Base-by-base conservation (phyloP, 306 rosid species). In the Mucuna pruriens region DNA sequence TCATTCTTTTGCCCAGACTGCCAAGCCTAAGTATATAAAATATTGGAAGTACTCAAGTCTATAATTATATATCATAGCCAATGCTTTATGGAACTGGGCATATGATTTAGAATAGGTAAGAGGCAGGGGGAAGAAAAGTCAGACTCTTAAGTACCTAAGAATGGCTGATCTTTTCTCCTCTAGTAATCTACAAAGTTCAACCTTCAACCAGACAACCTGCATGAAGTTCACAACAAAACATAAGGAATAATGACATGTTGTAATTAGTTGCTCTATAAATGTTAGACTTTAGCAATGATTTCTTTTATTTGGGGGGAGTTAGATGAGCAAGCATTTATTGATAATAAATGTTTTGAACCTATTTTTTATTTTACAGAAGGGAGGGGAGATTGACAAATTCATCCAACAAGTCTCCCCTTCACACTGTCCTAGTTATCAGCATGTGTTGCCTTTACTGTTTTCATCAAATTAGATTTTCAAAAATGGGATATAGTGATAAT, bases 161-260 rank as follows among this genome's bases (percentile, higher is more conserved):
- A 90, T 77, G 84, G 96, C 83, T 48, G 99, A 95, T 90, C 99
- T 87, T 88, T 90, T 93, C 25, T 95, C 98, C 84, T 91, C 99
- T 77, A 95, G 90, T 85, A 87, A 81, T 82, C 84, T 89, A 86
- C 99, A 93, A 52, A 95, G 89, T 67, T 93, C 97, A 89, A 84
- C 91, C 88, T 95, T 95, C 84, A 95, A 87, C 90, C 94, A 89
- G 48, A 87, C 93, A 69, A 95, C 94, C 99, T 95, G 96, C 91
- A 87, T 7, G 20, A 38, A 72, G 84, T 69, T 81, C 70, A 71
- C 46, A 22, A 69, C 84, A 73, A 42, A 81, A 78, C n/a, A n/a
- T n/a, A n/a, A n/a, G n/a, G 74, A 76, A 45, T 40, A 77, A 49
- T 77, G 72, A 17, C 31, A 82, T 79, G 70, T 16, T 11, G 23